These are phyloP conservation scores for Ammopiptanthus mongolicus DNA, from an alignment of 306 rosid species.

Conservation along the genomic window DNA sequence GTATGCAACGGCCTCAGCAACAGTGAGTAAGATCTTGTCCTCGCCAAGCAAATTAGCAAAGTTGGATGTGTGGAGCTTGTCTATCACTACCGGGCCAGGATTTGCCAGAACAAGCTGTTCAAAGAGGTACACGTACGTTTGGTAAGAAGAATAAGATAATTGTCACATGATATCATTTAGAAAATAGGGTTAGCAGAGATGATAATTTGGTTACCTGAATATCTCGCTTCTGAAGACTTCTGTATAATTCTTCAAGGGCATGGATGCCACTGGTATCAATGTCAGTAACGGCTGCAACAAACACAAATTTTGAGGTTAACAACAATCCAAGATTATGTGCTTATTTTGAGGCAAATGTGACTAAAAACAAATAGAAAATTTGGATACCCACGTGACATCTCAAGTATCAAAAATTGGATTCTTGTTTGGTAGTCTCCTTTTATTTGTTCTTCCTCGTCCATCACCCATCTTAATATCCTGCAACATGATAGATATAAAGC, in stretches of 20 bases:
- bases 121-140: conserved; percentile 3
- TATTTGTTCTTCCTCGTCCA: conserved; percentile 65
- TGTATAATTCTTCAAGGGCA: conserved; percentile 73
- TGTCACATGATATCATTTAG: not conserved
- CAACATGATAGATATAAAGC: conserved; percentile 22
- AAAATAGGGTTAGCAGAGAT: not conserved
- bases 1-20: conserved; percentile 78
- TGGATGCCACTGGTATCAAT: conserved; percentile 96
- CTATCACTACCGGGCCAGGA: conserved; percentile 80
- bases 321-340: not conserved
- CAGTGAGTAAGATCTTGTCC: conserved; percentile 85
- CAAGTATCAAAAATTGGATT: conserved; percentile 71
- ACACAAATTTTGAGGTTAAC: conserved; percentile 8
- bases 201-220: conserved; percentile 50
- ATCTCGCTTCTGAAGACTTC: conserved; percentile 79
- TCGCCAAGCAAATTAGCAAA: conserved; percentile 64
- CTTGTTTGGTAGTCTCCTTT: conserved; percentile 38
- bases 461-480: conserved; percentile 89
- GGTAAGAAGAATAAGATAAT: conserved; percentile 24
- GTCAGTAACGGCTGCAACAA: conserved; percentile 78
- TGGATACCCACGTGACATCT: conserved; percentile 81
- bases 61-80: conserved; percentile 70
- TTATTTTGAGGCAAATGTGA: not conserved
- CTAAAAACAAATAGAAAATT: not conserved
- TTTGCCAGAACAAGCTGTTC: conserved; percentile 88